Evolutionary conservation across 2,329 filamentous ascomycete species (phyloP).

Genomic region (Alternaria atra): DNA sequence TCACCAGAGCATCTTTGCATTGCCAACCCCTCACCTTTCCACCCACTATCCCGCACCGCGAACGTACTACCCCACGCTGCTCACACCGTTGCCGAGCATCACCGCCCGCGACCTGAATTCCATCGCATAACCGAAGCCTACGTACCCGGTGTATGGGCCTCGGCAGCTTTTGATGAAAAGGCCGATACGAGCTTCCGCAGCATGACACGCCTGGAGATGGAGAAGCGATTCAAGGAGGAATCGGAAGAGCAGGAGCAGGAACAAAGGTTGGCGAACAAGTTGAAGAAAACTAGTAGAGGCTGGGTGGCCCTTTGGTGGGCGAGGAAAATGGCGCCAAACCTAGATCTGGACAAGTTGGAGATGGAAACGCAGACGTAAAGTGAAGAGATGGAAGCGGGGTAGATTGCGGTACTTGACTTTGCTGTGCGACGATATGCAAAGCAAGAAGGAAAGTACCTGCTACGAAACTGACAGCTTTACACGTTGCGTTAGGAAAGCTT

Average conservation of each 20-base stretch:
- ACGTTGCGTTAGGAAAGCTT: background rate
- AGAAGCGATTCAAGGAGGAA: background rate
- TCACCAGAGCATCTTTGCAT: slow-evolving; percentile 16
- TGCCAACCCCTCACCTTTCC: slow-evolving; percentile 16
- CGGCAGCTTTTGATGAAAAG: slow-evolving; percentile 10
- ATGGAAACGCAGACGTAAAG: background rate
- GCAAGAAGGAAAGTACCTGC: background rate
- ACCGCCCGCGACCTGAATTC: slow-evolving; percentile 8
- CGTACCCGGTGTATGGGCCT: slow-evolving; percentile 21
- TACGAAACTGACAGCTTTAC: background rate
- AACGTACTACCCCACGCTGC: slow-evolving; percentile 7
- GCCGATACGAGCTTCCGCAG: slow-evolving; percentile 20
- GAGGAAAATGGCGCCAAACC: slow-evolving; percentile 3
- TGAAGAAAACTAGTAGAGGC: slow-evolving; percentile 11
- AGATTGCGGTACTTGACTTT: background rate
- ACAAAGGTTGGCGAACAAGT: background rate
- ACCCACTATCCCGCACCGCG: background rate
- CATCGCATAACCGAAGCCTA: slow-evolving; percentile 3
- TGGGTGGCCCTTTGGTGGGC: slow-evolving; percentile 20
- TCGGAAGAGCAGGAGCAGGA: slow-evolving; percentile 11
- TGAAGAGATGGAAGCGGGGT: background rate
- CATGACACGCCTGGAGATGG: background rate
- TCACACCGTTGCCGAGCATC: slow-evolving; percentile 10
- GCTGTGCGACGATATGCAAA: background rate
- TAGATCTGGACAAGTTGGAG: slow-evolving; percentile 4